A percentile compares a stretch with the other conserved stretches of the same genome.
These are phyloP conservation scores for Penicillium brevicompactum DNA, from an alignment of 2,329 filamentous ascomycete species.

Conservation along the genomic window DNA sequence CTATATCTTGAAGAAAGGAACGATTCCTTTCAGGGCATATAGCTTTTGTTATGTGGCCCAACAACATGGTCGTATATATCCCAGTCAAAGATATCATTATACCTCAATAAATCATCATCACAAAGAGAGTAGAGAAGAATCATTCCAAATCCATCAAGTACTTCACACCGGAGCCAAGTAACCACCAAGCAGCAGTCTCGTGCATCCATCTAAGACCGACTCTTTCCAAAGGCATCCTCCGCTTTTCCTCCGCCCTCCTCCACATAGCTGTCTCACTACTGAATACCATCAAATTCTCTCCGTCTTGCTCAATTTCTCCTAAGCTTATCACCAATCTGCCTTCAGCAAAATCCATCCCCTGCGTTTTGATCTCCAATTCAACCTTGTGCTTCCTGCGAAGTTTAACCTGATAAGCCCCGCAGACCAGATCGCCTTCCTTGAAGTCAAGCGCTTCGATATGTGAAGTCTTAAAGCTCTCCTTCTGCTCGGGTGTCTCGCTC, in stretches of 20 bases:
- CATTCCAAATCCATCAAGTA: conserved; percentile 31
- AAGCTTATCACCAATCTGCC: conserved; percentile 31
- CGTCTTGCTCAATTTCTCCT: conserved; percentile 11
- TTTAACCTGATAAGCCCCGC: conserved; percentile 34
- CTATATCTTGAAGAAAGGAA: background rate
- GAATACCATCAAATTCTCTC: conserved; percentile 21
- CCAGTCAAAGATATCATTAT: background rate
- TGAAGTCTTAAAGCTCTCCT: conserved; percentile 26
- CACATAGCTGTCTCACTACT: conserved; percentile 36
- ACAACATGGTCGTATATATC: background rate
- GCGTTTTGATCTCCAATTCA: conserved; percentile 34
- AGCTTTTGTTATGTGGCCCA: background rate
- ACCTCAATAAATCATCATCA: background rate
- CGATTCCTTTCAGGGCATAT: no score
- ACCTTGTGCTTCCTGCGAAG: conserved; percentile 27
- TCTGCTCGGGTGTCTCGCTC: conserved; percentile 15
- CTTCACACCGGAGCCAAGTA: conserved; percentile 36
- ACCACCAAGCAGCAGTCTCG: conserved; percentile 39
- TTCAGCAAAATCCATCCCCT: conserved; percentile 15
- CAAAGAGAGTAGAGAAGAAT: background rate
- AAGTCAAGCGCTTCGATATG: conserved; percentile 33
- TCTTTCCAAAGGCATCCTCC: conserved; percentile 34
- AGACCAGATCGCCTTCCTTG: conserved; percentile 32
- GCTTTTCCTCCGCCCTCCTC: conserved; percentile 20
- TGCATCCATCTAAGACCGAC: conserved; percentile 33